These are phyloP conservation scores for Candida xiaguanensis DNA, from an alignment of 805 yeast genomes.

Conservation along the genomic window DNA sequence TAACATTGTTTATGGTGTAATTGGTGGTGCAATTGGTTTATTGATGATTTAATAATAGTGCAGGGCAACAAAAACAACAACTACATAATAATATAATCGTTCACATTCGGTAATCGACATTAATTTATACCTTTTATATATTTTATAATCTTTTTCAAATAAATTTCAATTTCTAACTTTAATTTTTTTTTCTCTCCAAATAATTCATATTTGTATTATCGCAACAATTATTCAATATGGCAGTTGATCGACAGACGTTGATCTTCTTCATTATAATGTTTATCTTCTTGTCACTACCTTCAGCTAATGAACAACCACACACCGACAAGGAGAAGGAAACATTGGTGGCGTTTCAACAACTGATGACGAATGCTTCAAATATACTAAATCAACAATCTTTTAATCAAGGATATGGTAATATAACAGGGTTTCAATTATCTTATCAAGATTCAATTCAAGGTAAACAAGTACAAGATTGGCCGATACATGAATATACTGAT, in stretches of 20 bases:
- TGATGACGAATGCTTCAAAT: constrained; percentile 15
- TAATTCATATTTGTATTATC: too few species aligned
- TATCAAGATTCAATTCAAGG: constrained; percentile 54
- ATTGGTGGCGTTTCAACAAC: constrained; percentile 21
- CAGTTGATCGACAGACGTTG: constrained; percentile 32
- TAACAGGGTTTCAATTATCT: constrained; percentile 69
- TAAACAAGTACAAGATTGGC: constrained; percentile 51
- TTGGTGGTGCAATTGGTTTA: constrained; percentile 5
- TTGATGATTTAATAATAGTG: constrained; percentile 8
- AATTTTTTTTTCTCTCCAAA: not conserved
- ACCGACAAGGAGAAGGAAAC: constrained; percentile 23
- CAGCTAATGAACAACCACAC: constrained; percentile 26
- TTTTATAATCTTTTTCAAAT: not conserved
- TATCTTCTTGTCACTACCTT: constrained; percentile 29
- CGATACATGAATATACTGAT: constrained; percentile 43
- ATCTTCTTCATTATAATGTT: constrained; percentile 33
- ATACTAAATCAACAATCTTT: constrained; percentile 41
- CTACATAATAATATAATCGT: too few species aligned
- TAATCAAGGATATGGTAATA: constrained; percentile 56
- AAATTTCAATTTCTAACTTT: not conserved
- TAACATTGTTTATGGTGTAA: constrained; percentile 3
- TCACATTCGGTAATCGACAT: too few species aligned
- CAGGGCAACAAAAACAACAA: constrained; percentile 10
- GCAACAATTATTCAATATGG: constrained; percentile 10
- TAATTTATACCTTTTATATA: not conserved